Evolutionary conservation across 768 basidiomycete genomes (phyloP), one percentile per base, ranked within the genome.

Genomic region (Boletus pseudopeckii): DNA sequence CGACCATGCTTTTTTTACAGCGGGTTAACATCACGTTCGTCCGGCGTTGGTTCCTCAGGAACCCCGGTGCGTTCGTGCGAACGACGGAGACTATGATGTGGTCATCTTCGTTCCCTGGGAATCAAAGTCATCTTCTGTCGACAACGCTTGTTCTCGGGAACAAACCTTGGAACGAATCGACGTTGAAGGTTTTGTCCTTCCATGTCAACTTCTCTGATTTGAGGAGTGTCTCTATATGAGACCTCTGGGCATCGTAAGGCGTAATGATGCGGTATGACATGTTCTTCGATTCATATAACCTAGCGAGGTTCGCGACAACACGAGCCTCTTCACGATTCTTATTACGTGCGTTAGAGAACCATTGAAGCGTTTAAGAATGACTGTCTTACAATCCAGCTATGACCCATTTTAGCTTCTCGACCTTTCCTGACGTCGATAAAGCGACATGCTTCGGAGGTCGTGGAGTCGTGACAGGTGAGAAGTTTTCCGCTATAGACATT

Each of bases 1-100:
- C 83, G 59, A 83, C 82, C 88, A 92, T 92, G 34, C 81, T 82
- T 45, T 68, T 66, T 65, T 85, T 85, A 74, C 85, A 90, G 20
- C 89, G 80, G 32, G 85, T 87, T 32, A 92, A 76, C 89, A 92
- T 90, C 41, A 92, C 90, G 79, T 92, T 92, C 44, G 84, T 87
- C 6, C 90, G 78, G 10, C 84, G 77, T 7, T 76, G 51, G 59
- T 81, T 83, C 14, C 64, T 70, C 20, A 92, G 72, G 59, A 93
- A 93, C 13, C 91, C 90, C 18, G 80, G 68, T 15, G 67, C 72
- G 5, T 69, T 56, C 1, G 87, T 75, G 20, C 87, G 77, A 9
- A 89, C 87, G 7, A 87, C 60, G 7, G 88, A 90, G 33, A 91
- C 71, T 48, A 91, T 78, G 49, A 91, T 83, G 41, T 79, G 77